Evolutionary conservation across 2,329 filamentous ascomycete genomes (phyloP), one percentile per base, ranked within the genome.

Genomic region (Didymellaceae sp.): DNA sequence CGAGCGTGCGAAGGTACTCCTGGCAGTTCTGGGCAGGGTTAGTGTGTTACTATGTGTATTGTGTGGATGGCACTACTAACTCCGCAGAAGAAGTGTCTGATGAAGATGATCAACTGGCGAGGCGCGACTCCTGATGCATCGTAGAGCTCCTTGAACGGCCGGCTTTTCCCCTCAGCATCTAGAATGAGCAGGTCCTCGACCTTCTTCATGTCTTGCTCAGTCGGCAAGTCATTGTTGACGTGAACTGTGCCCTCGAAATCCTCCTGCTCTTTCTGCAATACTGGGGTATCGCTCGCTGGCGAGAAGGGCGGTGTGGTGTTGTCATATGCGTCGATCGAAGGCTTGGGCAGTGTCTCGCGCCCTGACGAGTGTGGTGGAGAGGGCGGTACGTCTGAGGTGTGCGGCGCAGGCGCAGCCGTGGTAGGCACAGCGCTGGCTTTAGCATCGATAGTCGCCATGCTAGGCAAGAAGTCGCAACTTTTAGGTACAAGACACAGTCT

Each of bases 11-110:
- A 18, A 91, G 76, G 69, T 88, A 91, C 67, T 90, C 86, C 71
- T 91, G 88, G 74, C 89, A 91, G 70, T 86, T 88, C 86, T 90
- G 58, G 7, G 22, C 11, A 14, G 21, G 54, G 52, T 62, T 45
- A 66, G 52, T 25, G 25, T 24, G 24, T 20, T 11, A n/a, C n/a
- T n/a, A 14, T 39, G 22, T 8, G 6, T 9, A 7, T 3, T n/a
- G 21, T 3, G 13, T 10, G 30, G 8, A 22, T n/a, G 31, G 20
- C 8, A 10, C 17, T 8, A 80, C 86, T 71, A 79, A 90, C 88
- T 26, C 87, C 87, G 67, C 89, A 91, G 78, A 89, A 91, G 73
- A 91, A 92, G 74, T 91, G 88, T 34, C 89, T 82, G 49, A 92
- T 80, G 67, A 92, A 91, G 59, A 91, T 83, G 32, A 91, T 73